These are phyloP conservation scores for Colletotrichum sidae DNA, from an alignment of 2,329 filamentous ascomycete species.

Conservation along the genomic window DNA sequence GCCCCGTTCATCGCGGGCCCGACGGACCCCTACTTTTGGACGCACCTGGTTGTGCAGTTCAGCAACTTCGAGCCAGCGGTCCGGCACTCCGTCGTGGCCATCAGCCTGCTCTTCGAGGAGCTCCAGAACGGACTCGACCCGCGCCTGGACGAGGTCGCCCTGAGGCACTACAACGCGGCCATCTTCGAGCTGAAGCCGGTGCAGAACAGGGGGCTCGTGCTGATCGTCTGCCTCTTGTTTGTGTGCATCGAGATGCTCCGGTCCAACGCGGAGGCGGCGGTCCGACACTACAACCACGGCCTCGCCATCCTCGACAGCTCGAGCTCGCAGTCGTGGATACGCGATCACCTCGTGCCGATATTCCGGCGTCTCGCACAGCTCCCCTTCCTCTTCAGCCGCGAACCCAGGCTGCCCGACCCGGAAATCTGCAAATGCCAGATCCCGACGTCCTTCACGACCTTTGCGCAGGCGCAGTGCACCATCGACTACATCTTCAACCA, in stretches of 20 bases:
- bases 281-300: conserved; percentile 16
- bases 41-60: conserved; percentile 32
- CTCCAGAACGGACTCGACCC: background rate
- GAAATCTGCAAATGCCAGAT: background rate
- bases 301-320: conserved; percentile 18
- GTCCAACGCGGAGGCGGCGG: conserved; percentile 1
- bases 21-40: conserved; percentile 34
- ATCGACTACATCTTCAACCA: conserved; percentile 16
- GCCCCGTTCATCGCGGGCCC: conserved; percentile 29
- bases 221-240: conserved; percentile 13
- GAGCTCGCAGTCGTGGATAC: background rate
- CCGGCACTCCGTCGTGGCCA: conserved; percentile 24
- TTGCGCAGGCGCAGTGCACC: conserved; percentile 1
- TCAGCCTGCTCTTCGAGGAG: conserved; percentile 38
- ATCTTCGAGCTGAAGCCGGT: conserved; percentile 13
- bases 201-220: conserved; percentile 2
- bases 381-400: background rate
- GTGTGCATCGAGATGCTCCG: conserved; percentile 23
- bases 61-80: conserved; percentile 20
- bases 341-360: conserved; percentile 15
- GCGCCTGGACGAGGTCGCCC: conserved; percentile 9
- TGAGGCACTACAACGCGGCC: conserved; percentile 37
- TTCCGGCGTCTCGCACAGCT: conserved; percentile 7
- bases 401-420: background rate
- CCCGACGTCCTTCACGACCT: background rate